A percentile compares a stretch with the other conserved stretches of the same genome.
phyloP scores from a whole-genome alignment of 805 yeast genomes.

The Saccharomyces paradoxus region DNA sequence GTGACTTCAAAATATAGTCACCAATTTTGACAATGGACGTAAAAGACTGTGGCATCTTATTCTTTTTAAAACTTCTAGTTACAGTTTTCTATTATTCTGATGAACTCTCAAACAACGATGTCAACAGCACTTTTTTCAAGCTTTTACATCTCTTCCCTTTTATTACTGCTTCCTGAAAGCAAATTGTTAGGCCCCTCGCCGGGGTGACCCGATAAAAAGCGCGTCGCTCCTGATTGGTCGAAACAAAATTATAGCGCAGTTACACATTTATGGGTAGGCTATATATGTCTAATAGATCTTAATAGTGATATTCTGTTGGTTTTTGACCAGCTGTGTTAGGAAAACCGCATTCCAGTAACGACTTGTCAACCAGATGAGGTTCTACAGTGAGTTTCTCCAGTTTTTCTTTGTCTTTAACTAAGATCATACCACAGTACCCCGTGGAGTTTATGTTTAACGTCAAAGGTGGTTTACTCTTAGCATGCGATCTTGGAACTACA shows the following conservation, averaged over 20 bases:
- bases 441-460: slow-evolving; percentile 65
- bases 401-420: slow-evolving; percentile 60
- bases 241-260: background rate
- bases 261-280: background rate
- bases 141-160: background rate
- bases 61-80: background rate
- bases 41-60: slow-evolving; percentile 37
- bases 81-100: background rate
- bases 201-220: background rate
- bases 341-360: slow-evolving; percentile 61
- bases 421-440: slow-evolving; percentile 70
- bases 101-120: background rate
- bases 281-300: slow-evolving; percentile 4
- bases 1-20: slow-evolving; percentile 73
- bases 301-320: slow-evolving; percentile 62
- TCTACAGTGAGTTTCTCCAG: slow-evolving; percentile 43
- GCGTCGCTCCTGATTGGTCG: background rate
- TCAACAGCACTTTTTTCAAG: background rate
- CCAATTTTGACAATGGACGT: slow-evolving; percentile 67
- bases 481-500: slow-evolving; percentile 70
- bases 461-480: slow-evolving; percentile 30
- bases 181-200: background rate
- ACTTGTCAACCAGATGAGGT: slow-evolving; percentile 34
- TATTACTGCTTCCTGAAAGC: background rate
- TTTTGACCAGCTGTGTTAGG: slow-evolving; percentile 48